phyloP scores from a whole-genome alignment of 352 stramenopile species.

The Globisporangium emineosum region DNA sequence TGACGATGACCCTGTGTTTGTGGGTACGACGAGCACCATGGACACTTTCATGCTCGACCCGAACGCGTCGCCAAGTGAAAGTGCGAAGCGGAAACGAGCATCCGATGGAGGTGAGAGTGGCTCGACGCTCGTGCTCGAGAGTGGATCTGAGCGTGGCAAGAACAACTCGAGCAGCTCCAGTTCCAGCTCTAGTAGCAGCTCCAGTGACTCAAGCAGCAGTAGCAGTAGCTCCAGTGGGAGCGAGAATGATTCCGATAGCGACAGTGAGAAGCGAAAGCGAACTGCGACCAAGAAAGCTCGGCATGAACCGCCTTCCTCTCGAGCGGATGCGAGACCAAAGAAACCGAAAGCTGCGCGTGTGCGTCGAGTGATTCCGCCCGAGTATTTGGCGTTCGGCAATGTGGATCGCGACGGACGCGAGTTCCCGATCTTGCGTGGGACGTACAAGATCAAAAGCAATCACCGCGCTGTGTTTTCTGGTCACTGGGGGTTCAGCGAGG shows the following conservation, averaged over 20 bases:
- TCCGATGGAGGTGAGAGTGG: constrained; percentile 25
- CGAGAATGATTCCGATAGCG: constrained; percentile 15
- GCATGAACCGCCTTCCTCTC: constrained; percentile 6
- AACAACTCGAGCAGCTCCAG: constrained; percentile 21
- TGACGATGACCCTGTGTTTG: constrained; percentile 16
- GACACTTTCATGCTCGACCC: neutral
- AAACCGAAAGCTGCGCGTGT: constrained; percentile 19
- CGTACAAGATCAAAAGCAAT: constrained; percentile 39
- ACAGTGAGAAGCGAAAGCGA: constrained; percentile 15
- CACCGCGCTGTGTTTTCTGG: constrained; percentile 51
- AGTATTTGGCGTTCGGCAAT: constrained; percentile 49
- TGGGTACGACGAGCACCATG: constrained; percentile 6
- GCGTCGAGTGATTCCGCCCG: constrained; percentile 22
- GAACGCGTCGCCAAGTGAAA: neutral
- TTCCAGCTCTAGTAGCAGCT: constrained; percentile 21
- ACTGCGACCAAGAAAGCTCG: constrained; percentile 11
- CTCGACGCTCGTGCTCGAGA: constrained; percentile 24
- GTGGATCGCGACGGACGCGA: constrained; percentile 34
- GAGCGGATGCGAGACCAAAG: neutral
- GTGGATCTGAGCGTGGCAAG: constrained; percentile 11
- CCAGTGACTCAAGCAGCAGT: constrained; percentile 10
- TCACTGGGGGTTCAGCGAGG: constrained; percentile 63
- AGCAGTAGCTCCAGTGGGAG: constrained; percentile 18
- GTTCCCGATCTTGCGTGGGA: constrained; percentile 53
- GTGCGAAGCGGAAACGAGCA: constrained; percentile 15